Evolutionary conservation across 306 rosid species (phyloP).

Genomic region (Medicago arabica): DNA sequence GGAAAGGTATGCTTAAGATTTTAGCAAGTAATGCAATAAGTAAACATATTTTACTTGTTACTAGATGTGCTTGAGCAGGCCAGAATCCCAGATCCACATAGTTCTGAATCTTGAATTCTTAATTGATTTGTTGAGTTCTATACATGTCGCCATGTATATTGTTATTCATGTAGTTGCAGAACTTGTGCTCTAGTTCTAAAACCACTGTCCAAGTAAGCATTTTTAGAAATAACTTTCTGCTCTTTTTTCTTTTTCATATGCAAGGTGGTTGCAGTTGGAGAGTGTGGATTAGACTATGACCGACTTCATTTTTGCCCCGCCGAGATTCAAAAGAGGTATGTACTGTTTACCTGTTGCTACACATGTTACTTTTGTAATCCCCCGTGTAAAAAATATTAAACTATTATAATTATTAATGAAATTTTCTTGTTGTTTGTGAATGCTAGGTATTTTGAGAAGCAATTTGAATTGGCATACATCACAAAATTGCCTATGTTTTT

Average conservation of each 20-base stretch:
- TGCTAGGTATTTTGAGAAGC: conserved; percentile 91
- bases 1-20: conserved; percentile 68
- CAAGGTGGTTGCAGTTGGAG: conserved; percentile 96
- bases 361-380: conserved; percentile 1
- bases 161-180: conserved; percentile 16
- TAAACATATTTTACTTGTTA: conserved; percentile 25
- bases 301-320: conserved; percentile 91
- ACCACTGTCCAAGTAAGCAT: conserved; percentile 11
- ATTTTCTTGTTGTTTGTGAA: conserved; percentile 10
- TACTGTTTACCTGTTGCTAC: conserved; percentile 26
- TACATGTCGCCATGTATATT: conserved; percentile 1
- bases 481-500: conserved; percentile 93
- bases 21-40: neutral
- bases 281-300: conserved; percentile 97
- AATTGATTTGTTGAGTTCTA: conserved; percentile 19
- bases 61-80: neutral
- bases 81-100: conserved; percentile 1
- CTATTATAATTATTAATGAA: neutral
- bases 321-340: conserved; percentile 90
- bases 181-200: conserved; percentile 38
- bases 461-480: conserved; percentile 78
- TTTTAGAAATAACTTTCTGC: conserved; percentile 24
- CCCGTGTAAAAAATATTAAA: no score
- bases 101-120: conserved; percentile 4
- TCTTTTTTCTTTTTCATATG: conserved; percentile 27